A percentile compares a stretch with the other conserved stretches of the same genome.
phyloP scores from a whole-genome alignment of 352 stramenopile genomes.

The Phytophthora citrophthora region DNA sequence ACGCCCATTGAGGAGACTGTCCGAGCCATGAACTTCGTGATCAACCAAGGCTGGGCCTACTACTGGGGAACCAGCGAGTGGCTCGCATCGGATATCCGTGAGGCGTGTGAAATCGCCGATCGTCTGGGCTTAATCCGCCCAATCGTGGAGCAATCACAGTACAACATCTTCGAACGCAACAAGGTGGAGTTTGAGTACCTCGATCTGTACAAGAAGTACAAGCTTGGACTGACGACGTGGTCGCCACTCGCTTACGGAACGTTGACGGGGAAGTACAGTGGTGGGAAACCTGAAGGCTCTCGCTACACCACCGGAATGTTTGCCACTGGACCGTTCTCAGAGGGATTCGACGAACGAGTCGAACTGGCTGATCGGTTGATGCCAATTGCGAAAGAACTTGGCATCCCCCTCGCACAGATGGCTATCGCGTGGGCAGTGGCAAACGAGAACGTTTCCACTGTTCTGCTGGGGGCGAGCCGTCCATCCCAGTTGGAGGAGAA shows the following conservation, averaged over 20 bases:
- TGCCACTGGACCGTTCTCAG: background rate
- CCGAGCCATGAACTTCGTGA: background rate
- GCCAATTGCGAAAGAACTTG: constrained; percentile 6
- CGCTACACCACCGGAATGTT: background rate
- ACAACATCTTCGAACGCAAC: constrained; percentile 3
- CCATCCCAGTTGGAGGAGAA: constrained; percentile 23
- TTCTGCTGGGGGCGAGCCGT: constrained; percentile 47
- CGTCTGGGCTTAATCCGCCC: background rate
- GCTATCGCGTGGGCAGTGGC: constrained; percentile 48
- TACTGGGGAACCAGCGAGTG: background rate
- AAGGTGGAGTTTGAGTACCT: constrained; percentile 3
- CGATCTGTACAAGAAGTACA: constrained; percentile 15
- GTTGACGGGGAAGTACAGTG: constrained; percentile 13
- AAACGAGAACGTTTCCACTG: constrained; percentile 47
- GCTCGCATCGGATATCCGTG: background rate
- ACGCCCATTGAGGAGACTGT: background rate
- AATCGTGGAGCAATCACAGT: constrained; percentile 1
- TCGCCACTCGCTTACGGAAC: constrained; percentile 1
- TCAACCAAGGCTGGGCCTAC: background rate
- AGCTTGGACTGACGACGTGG: constrained; percentile 10
- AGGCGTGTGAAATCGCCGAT: background rate
- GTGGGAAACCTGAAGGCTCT: constrained; percentile 5
- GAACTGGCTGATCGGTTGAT: background rate
- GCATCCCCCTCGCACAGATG: constrained; percentile 27
- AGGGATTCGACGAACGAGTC: background rate